phyloP scores from a whole-genome alignment of 768 basidiomycete genomes.

The Leccinum aurantiacum region DNA sequence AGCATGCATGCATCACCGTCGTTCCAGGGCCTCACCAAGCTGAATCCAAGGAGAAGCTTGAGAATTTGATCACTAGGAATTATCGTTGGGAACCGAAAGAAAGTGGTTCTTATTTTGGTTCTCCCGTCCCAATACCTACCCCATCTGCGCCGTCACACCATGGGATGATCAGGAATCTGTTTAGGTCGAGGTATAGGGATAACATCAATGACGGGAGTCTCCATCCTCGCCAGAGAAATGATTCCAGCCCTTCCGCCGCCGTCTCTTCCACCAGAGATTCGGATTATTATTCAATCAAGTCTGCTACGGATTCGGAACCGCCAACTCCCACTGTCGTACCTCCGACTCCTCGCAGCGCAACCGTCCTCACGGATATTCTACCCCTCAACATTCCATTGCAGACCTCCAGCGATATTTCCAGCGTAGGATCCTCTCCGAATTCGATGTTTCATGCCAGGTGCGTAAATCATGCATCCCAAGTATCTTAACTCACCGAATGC shows the following conservation, averaged over 20 bases:
- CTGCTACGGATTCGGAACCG: slow-evolving; percentile 6
- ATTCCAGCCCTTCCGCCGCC: background rate
- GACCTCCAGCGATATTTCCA: no score
- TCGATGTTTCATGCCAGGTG: slow-evolving; percentile 14
- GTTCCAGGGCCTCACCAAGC: slow-evolving; percentile 4
- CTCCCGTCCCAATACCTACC: slow-evolving; percentile 1
- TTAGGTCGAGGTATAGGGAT: background rate
- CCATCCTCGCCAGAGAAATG: background rate
- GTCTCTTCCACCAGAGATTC: background rate
- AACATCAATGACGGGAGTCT: background rate
- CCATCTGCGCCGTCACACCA: background rate
- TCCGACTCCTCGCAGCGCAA: slow-evolving; percentile 6
- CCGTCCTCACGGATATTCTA: background rate
- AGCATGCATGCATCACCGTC: slow-evolving; percentile 40
- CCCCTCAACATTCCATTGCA: background rate
- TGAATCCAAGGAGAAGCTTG: slow-evolving; percentile 17
- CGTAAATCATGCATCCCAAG: background rate
- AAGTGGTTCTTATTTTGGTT: slow-evolving; percentile 14
- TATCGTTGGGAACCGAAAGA: slow-evolving; percentile 10
- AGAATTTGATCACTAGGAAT: slow-evolving; percentile 11
- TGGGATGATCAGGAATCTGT: background rate
- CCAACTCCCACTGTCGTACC: slow-evolving; percentile 14
- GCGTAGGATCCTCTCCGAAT: background rate
- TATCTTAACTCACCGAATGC: background rate
- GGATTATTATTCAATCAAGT: slow-evolving; percentile 12